Percentiles rank a stretch among this genome's conserved stretches.
Evolutionary conservation across 2,329 filamentous ascomycete species (phyloP).

Genomic region (Penicillium sp.): DNA sequence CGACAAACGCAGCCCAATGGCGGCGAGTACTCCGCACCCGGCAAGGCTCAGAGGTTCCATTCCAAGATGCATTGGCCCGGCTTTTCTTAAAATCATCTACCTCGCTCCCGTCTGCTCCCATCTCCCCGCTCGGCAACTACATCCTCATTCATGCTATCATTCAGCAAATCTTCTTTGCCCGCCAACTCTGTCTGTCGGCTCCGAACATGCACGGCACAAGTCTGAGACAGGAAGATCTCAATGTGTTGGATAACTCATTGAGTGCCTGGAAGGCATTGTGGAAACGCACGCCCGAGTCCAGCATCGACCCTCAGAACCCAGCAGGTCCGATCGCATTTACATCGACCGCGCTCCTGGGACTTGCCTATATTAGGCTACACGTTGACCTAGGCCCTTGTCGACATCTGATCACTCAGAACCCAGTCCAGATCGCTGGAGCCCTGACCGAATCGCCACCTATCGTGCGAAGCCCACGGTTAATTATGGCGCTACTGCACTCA

Average conservation of each 20-base stretch:
- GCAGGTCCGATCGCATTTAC: constrained; percentile 53
- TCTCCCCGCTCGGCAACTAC: constrained; percentile 52
- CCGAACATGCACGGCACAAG: constrained; percentile 42
- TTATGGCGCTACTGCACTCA: constrained; percentile 51
- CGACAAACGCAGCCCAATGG: constrained; percentile 50
- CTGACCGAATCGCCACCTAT: constrained; percentile 43
- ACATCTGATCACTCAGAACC: constrained; percentile 47
- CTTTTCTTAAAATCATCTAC: constrained; percentile 41
- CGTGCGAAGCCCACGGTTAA: constrained; percentile 44
- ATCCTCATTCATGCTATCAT: constrained; percentile 53
- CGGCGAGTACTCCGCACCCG: constrained; percentile 36
- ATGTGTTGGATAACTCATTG: constrained; percentile 45
- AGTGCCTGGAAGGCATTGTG: constrained; percentile 51
- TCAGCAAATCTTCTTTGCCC: constrained; percentile 51
- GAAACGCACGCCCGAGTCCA: constrained; percentile 52
- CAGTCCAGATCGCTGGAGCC: constrained; percentile 44
- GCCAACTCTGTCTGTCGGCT: constrained; percentile 46
- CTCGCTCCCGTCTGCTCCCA: constrained; percentile 33
- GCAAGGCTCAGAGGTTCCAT: constrained; percentile 35
- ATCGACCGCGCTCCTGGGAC: constrained; percentile 45
- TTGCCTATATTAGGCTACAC: constrained; percentile 48
- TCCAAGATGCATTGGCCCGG: constrained; percentile 45
- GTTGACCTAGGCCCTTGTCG: constrained; percentile 47
- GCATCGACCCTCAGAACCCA: constrained; percentile 51
- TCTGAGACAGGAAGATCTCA: constrained; percentile 43